These are phyloP conservation scores for Xerocomus subilludens DNA, from an alignment of 1,284 basidiomycete genomes.

Conservation along the genomic window DNA sequence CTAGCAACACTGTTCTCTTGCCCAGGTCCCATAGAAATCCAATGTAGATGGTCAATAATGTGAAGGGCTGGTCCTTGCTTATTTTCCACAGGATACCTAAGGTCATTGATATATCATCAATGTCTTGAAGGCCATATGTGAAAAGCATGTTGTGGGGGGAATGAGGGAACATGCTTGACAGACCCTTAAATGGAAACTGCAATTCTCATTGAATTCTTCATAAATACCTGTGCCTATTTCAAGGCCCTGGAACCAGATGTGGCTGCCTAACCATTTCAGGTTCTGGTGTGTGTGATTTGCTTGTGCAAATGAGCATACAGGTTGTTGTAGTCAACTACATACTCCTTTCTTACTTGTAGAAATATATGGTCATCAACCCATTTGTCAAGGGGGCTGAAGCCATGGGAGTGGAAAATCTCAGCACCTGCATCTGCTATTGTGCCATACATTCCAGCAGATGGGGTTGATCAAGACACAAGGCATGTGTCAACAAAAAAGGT, in stretches of 20 bases:
- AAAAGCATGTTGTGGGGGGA: neutral
- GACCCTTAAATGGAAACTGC: neutral
- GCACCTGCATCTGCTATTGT: neutral
- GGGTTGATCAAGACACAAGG: neutral
- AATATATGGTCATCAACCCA: neutral
- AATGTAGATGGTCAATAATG: neutral
- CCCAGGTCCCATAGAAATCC: conserved; percentile 27
- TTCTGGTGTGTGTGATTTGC: too few relatives aligned
- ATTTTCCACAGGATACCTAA: conserved; percentile 32
- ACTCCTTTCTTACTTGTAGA: neutral
- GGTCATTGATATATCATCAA: rapidly evolving
- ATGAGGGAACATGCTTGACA: rapidly evolving
- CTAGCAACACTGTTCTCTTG: rapidly evolving
- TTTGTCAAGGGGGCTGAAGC: neutral
- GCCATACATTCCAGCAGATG: neutral
- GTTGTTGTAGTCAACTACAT: too few relatives aligned
- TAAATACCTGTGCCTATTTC: rapidly evolving
- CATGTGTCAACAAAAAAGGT: neutral
- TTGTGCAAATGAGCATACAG: too few relatives aligned
- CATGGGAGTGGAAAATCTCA: neutral
- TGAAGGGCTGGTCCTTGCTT: conserved; percentile 32
- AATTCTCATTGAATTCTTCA: conserved; percentile 15
- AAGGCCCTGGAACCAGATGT: neutral
- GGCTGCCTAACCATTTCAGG: too few relatives aligned
- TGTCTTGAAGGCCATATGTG: conserved; percentile 13